These are phyloP conservation scores for Coprinellus micaceus DNA, from an alignment of 768 basidiomycete species.

Conservation along the genomic window DNA sequence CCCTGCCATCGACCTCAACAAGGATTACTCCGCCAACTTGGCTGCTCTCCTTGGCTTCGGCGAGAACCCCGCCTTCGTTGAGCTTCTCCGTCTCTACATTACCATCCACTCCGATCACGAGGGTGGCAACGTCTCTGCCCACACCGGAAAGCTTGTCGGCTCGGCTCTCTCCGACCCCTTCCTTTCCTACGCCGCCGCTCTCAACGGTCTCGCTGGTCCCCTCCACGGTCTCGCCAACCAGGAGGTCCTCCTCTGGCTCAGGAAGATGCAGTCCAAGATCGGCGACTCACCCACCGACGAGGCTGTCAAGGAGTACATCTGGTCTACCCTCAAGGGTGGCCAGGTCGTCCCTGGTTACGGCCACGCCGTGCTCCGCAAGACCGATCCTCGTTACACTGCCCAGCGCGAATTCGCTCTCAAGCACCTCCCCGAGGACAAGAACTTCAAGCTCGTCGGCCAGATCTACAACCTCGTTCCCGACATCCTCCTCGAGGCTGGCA, in stretches of 20 bases:
- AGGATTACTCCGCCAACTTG: slow-evolving; percentile 90
- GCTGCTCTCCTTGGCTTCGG: slow-evolving; percentile 89
- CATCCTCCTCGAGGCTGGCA: slow-evolving; percentile 88
- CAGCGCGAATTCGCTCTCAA: slow-evolving; percentile 87
- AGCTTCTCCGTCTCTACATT: slow-evolving; percentile 92
- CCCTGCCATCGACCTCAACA: slow-evolving; percentile 74
- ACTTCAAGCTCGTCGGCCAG: slow-evolving; percentile 93
- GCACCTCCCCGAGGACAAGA: slow-evolving; percentile 79
- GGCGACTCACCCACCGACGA: slow-evolving; percentile 85
- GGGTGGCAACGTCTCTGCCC: slow-evolving; percentile 96
- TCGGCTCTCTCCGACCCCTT: slow-evolving; percentile 97
- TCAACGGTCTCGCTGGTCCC: slow-evolving; percentile 96
- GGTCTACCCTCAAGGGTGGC: slow-evolving; percentile 89
- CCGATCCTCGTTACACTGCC: slow-evolving; percentile 88
- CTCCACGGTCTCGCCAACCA: slow-evolving; percentile 97
- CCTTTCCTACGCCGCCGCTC: slow-evolving; percentile 87
- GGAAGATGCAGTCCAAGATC: slow-evolving; percentile 87
- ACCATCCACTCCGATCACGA: slow-evolving; percentile 99
- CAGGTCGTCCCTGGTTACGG: slow-evolving; percentile 94
- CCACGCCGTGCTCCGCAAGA: slow-evolving; percentile 83
- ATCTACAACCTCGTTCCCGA: slow-evolving; percentile 85
- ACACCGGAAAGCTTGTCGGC: slow-evolving; percentile 89
- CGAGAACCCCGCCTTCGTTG: slow-evolving; percentile 83
- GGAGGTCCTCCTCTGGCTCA: slow-evolving; percentile 92
- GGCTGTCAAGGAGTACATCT: slow-evolving; percentile 89